Evolutionary conservation across 179 eudicot species (phyloP), one percentile per base, ranked within the genome.

Genomic region (Drosera spatulata): DNA sequence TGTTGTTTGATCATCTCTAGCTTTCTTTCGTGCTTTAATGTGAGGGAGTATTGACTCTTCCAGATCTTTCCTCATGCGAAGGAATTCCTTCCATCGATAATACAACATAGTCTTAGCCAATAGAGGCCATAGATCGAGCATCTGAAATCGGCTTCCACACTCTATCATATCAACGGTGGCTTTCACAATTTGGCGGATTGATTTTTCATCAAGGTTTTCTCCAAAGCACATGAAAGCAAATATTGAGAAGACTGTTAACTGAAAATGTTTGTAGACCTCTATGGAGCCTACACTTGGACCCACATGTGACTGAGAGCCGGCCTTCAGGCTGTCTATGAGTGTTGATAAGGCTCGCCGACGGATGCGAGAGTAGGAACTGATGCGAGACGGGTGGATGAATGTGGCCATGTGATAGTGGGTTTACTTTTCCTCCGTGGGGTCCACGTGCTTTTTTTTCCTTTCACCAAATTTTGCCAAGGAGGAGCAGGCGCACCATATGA

Each of bases 211-310:
- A 4, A 58, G 44, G 1, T 53, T 38, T 33, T 58, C 50, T 3
- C 69, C 69, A 39, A 66, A 59, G 50, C 69, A 66, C 69, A 66
- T 66, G 50, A 44, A 22, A 33, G 45, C 56, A 43, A 59, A 58
- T 44, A 66, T 44, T 9, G 58, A 59, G 56, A 66, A 66, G 58
- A 66, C 59, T 43, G 53, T 42, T 43, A 38, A 50, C 4, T 44
- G 62, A 50, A 66, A 37, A 43, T 66, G 58, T 2, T 59, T 52
- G 10, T 42, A 22, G 33, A 65, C 57, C 55, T 58, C 33, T 22
- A 22, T 22, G 33, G 33, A 22, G 33, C 33, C 33, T 22, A 22
- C 33, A 22, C 33, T 22, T 22, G 33, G 33, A 22, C 33, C 33
- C 33, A 22, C 33, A 22, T 22, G 33, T 22, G 33, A 22, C 33